These are phyloP conservation scores for Cynanchum wilfordii DNA, from an alignment of 257 asterid genomes.

Conservation along the genomic window DNA sequence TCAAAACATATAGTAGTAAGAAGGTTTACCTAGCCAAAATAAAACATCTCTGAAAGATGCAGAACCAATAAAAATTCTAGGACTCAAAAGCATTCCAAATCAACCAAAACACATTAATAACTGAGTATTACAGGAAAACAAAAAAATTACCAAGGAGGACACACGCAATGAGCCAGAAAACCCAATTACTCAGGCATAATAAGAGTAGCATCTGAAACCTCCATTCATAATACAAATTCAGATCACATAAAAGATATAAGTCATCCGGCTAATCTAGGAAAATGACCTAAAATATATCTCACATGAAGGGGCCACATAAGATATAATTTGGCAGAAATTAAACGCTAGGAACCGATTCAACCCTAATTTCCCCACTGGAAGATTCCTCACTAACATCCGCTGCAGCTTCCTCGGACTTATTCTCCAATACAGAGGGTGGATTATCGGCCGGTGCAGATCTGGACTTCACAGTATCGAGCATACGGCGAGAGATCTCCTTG, in stretches of 20 bases:
- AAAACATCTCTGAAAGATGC: background rate
- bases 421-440: constrained; percentile 27
- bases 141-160: background rate
- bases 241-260: background rate
- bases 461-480: constrained; percentile 75
- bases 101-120: background rate
- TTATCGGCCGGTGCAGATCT: constrained; percentile 50
- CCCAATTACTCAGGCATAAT: background rate
- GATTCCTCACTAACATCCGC: constrained; percentile 43
- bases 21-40: background rate
- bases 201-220: constrained; percentile 9
- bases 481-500: constrained; percentile 76
- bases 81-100: background rate
- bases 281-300: background rate
- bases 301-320: background rate
- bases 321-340: background rate
- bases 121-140: background rate
- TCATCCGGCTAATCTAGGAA: constrained; percentile 6
- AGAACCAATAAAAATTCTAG: background rate
- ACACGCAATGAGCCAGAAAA: background rate
- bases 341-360: constrained; percentile 15
- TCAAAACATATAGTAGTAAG: background rate
- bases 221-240: constrained; percentile 14
- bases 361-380: constrained; percentile 32
- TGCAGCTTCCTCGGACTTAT: constrained; percentile 37